These are phyloP conservation scores for Pyrus betulifolia DNA, from an alignment of 306 rosid genomes.

Conservation along the genomic window DNA sequence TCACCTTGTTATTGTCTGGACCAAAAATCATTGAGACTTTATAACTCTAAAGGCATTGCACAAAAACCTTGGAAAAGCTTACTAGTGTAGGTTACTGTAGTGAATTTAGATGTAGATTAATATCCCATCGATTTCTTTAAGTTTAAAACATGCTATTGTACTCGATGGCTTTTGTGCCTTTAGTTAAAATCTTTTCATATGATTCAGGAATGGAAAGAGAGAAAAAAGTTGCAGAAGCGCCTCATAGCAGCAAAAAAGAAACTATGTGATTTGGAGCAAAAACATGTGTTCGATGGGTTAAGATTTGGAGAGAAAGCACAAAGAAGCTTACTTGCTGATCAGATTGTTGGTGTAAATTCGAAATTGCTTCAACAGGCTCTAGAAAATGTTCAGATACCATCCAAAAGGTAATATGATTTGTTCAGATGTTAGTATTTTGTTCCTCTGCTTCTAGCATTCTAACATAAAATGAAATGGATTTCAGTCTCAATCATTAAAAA, in stretches of 20 bases:
- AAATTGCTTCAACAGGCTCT: conserved; percentile 57
- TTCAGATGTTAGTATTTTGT: conserved; percentile 2
- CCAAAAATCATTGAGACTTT: neutral
- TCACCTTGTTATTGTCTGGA: neutral
- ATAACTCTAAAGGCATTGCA: neutral
- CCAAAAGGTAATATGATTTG: conserved; percentile 42
- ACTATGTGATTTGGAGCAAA: conserved; percentile 73
- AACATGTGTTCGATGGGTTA: conserved; percentile 73
- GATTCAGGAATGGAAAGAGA: conserved; percentile 91
- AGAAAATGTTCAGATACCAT: conserved; percentile 39
- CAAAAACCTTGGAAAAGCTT: neutral
- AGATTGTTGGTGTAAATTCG: conserved; percentile 70
- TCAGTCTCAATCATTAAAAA: too few species aligned
- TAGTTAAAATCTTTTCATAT: conserved; percentile 16
- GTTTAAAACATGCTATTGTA: neutral
- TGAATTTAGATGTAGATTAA: neutral
- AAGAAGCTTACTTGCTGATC: conserved; percentile 68
- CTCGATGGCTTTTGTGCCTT: neutral
- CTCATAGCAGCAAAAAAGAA: conserved; percentile 90
- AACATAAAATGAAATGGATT: neutral
- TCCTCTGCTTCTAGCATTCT: neutral
- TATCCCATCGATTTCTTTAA: neutral
- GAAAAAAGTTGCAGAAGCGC: conserved; percentile 66
- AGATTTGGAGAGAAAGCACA: conserved; percentile 74
- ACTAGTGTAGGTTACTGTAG: neutral